Evolutionary conservation across 495 filamentous ascomycete genomes (phyloP), one percentile per base, ranked within the genome.

Genomic region (Schizothecium vesticola): DNA sequence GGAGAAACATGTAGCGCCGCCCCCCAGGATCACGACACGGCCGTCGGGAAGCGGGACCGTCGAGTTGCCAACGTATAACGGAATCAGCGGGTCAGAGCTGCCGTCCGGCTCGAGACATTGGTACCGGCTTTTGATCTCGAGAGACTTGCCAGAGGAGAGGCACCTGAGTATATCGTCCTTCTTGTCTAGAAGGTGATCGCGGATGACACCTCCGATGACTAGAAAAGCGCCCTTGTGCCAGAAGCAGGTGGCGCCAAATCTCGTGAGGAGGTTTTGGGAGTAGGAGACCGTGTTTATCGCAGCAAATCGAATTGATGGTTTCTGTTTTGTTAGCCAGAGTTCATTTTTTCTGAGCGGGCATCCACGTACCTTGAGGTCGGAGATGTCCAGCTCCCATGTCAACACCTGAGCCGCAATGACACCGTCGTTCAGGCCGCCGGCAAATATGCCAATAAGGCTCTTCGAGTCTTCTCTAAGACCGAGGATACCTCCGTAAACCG

Each of bases 1-100:
- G 0, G 91, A 92, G 78, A 96, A 97, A 76, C 93, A 96, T 0
- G 93, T 91, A 26, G 91, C 92, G 22, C 94, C 93, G 19, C 94
- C 93, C 10, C 92, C 92, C 43, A 90, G 76, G 2, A 97, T 76
- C 21, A 90, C 70, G 4, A 92, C 70, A 26, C 83, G 74, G 19
- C 81, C 77, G 56, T 78, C 62, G 9, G 74, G 31, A 8, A 67
- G 59, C 4, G 69, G 23, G 3, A 84, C 78, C 9, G 81, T 76
- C 23, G 83, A 86, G 68, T 86, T 82, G 6, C 93, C 92, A 58
- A 89, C 80, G 21, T 96, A 79, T 4, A 96, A 76, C 16, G 91
- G 91, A 31, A 7, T 3, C 67, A 9, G 19, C 25, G 28, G 28
- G 28, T 61, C 28, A n/a, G 60, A 22, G 8, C 19, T 61, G 16